A percentile compares a stretch with the other conserved stretches of the same genome.
Conservation (phyloP, 345 rosid species). For the Syzygium oleosum region DNA sequence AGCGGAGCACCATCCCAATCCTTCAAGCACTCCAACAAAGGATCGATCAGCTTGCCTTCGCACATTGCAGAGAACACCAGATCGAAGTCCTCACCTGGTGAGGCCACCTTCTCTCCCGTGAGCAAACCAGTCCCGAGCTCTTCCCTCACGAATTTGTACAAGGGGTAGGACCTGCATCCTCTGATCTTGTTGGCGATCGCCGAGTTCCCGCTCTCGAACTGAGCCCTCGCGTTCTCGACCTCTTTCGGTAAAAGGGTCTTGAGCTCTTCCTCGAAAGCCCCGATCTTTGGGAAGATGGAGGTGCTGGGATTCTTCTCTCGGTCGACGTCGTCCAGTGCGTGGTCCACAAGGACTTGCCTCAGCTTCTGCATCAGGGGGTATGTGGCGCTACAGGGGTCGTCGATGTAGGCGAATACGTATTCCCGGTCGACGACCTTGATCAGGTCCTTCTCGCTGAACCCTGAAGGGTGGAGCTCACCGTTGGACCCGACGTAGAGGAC, state of each 20-base stretch:
- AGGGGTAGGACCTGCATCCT: constrained; percentile 70
- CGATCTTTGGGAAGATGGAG: constrained; percentile 61
- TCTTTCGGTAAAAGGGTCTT: constrained; percentile 43
- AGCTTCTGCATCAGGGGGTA: constrained; percentile 60
- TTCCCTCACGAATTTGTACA: constrained; percentile 59
- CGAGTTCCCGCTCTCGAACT: constrained; percentile 40
- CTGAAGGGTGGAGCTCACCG: constrained; percentile 65
- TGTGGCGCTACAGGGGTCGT: constrained; percentile 56
- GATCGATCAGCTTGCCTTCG: constrained; percentile 54
- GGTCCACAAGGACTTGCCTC: constrained; percentile 55
- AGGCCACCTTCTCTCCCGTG: constrained; percentile 52
- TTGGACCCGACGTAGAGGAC: constrained; percentile 35
- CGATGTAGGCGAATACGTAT: constrained; percentile 42
- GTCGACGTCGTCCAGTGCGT: constrained; percentile 47
- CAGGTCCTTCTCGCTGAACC: constrained; percentile 59
- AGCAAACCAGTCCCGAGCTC: constrained; percentile 42
- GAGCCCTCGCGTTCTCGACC: constrained; percentile 42
- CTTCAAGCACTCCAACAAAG: constrained; percentile 53
- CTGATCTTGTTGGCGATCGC: constrained; percentile 48
- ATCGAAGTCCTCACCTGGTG: constrained; percentile 74
- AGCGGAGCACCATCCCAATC: constrained; percentile 83
- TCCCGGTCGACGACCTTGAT: constrained; percentile 49
- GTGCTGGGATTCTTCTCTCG: constrained; percentile 36
- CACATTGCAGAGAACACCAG: constrained; percentile 58
- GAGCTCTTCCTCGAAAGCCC: constrained; percentile 50